Evolutionary conservation across 1,284 basidiomycete species (phyloP), one percentile per base, ranked within the genome.

Genomic region (Sphaerobolus stellatus): DNA sequence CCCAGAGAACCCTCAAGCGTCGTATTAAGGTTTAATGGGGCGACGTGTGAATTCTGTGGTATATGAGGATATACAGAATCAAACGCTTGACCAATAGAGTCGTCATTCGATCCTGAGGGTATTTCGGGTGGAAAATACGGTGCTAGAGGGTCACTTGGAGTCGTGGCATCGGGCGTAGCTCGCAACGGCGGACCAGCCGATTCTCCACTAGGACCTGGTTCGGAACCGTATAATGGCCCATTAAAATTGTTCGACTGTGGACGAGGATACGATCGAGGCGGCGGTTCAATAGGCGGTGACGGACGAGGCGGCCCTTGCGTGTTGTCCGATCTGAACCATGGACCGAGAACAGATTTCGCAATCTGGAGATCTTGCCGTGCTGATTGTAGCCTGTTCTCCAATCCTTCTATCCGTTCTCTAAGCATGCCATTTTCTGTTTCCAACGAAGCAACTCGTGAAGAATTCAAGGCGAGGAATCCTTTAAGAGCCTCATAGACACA

Each of bases 401-500:
- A 67, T 0, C 74, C 72, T 27, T 78, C 75, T 7, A 86, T 69
- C 38, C 75, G 76, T 55, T 76, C 74, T 33, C 78, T 76, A 34
- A 90, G 72, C 14, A 78, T 53, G n/a, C 75, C 66, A 60, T 90
- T 90, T 63, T 90, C 84, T 54, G 80, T 74, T 34, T 71, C 71
- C 5, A 89, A 70, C 8, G 69, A 61, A 5, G 75, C 67, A 8
- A 80, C 64, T 31, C 75, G 75, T 28, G 69, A 61, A 49, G 75
- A 74, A 61, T 82, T 75, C 33, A 79, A 57, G 0, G 72, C 61
- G 57, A 88, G 80, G 68, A 84, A 87, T 14, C 76, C 78, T 57
- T 81, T 80, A 57, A 89, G 72, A 1, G 75, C 72, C 64, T 87
- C 83, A 65, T 86, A 89, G 2, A 82, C 67, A 62, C 88, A 89